Percentiles rank a stretch among this genome's conserved stretches.
These are phyloP conservation scores for Acanthamoeba lenticulata DNA, from an alignment of 208 protist species.

Conservation along the genomic window DNA sequence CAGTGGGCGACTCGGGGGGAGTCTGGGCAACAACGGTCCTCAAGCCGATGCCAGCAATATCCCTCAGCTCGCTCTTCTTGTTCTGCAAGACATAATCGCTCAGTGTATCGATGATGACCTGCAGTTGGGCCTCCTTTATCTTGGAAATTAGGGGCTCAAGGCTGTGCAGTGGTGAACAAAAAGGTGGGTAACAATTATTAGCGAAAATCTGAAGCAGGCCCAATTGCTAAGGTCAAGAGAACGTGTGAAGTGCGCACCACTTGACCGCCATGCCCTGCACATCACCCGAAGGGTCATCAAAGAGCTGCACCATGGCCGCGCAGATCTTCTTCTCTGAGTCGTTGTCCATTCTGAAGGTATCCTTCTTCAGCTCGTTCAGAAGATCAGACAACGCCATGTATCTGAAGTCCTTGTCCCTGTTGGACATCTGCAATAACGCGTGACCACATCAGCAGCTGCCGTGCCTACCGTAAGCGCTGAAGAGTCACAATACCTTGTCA, in stretches of 20 bases:
- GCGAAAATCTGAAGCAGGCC: background rate
- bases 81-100: conserved; percentile 44
- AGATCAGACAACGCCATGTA: conserved; percentile 68
- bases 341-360: conserved; percentile 63
- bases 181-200: background rate
- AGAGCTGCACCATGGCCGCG: conserved; percentile 53
- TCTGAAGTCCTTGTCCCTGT: conserved; percentile 71
- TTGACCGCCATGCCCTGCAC: conserved; percentile 69
- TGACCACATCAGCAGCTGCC: background rate
- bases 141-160: conserved; percentile 49
- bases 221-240: background rate
- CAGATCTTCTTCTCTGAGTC: conserved; percentile 67
- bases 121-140: conserved; percentile 63
- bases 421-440: conserved; percentile 57
- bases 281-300: conserved; percentile 62
- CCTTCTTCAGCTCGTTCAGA: conserved; percentile 59
- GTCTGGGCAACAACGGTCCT: conserved; percentile 59
- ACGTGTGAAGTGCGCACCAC: conserved; percentile 12
- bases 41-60: conserved; percentile 61
- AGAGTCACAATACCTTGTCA: background rate
- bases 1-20: conserved; percentile 26
- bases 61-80: conserved; percentile 66
- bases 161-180: background rate
- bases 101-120: conserved; percentile 54
- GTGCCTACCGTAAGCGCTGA: background rate